phyloP scores from a whole-genome alignment of 2,329 filamentous ascomycete species.

The Paraconiothyrium sp. region DNA sequence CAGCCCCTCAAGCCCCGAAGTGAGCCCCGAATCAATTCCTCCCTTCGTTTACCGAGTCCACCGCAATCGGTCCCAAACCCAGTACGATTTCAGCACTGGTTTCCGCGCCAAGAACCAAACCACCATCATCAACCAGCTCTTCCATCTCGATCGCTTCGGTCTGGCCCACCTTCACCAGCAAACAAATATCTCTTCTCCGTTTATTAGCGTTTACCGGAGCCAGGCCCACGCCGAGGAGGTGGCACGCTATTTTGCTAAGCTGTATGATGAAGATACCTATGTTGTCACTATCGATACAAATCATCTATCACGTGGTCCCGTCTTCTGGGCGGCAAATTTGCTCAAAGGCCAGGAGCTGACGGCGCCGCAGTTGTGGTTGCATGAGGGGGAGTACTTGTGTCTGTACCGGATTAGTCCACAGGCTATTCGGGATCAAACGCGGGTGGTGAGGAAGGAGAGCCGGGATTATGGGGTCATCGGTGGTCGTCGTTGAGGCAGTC shows the following conservation, averaged over 20 bases:
- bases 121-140: conserved; percentile 41
- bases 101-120: conserved; percentile 48
- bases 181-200: conserved; percentile 47
- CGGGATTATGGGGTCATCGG: conserved; percentile 29
- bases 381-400: conserved; percentile 47
- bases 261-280: conserved; percentile 33
- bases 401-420: conserved; percentile 47
- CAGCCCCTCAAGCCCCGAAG: conserved; percentile 10
- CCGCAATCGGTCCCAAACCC: conserved; percentile 38
- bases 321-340: conserved; percentile 44
- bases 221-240: conserved; percentile 39
- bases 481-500: conserved; percentile 30
- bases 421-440: conserved; percentile 43
- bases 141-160: conserved; percentile 36
- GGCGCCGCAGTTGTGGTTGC: conserved; percentile 31
- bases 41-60: conserved; percentile 44
- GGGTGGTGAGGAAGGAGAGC: conserved; percentile 29
- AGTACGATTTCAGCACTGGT: conserved; percentile 41
- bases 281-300: conserved; percentile 44
- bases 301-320: conserved; percentile 41
- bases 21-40: conserved; percentile 40
- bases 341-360: conserved; percentile 22
- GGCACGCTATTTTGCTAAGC: conserved; percentile 31
- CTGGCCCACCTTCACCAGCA: conserved; percentile 43
- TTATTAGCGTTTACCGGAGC: conserved; percentile 46